Conservation (phyloP, 2,329 filamentous ascomycete species). For the Sclerotiophoma versabilis region DNA sequence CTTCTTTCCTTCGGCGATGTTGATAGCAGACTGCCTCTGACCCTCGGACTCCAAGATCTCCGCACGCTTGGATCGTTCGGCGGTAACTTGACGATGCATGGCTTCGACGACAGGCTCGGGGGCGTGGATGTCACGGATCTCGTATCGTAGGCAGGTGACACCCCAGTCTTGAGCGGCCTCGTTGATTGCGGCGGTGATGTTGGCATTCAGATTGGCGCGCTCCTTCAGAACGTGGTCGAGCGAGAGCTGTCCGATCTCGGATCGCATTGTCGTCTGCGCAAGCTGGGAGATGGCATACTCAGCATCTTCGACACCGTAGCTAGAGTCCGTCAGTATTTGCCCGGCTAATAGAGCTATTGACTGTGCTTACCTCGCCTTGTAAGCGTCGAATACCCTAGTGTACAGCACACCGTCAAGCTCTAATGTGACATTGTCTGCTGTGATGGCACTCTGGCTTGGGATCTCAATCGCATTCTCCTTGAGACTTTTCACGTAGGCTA, state of each 20-base stretch:
- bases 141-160: conserved; percentile 93
- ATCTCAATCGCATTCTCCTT: conserved; percentile 98
- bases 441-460: conserved; percentile 96
- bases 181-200: conserved; percentile 99
- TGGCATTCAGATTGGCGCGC: conserved; percentile 92
- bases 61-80: conserved; percentile 94
- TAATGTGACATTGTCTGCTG: conserved; percentile 95
- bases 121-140: conserved; percentile 97
- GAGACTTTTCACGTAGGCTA: conserved; percentile 96
- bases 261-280: conserved; percentile 98
- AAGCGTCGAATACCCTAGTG: conserved; percentile 95
- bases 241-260: conserved; percentile 94
- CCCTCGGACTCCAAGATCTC: conserved; percentile 98
- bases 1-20: conserved; percentile 97
- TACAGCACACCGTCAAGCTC: conserved; percentile 96
- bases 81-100: conserved; percentile 98
- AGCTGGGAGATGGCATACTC: conserved; percentile 99
- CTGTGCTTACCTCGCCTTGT: conserved; percentile 81
- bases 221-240: conserved; percentile 98
- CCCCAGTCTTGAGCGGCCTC: conserved; percentile 97
- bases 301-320: conserved; percentile 97
- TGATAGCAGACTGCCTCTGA: conserved; percentile 96
- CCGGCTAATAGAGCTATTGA: neutral
- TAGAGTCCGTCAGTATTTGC: conserved; percentile 49
- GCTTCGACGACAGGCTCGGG: conserved; percentile 92